phyloP scores from a whole-genome alignment of 169 alveolate species.

The Babesia sp. region DNA sequence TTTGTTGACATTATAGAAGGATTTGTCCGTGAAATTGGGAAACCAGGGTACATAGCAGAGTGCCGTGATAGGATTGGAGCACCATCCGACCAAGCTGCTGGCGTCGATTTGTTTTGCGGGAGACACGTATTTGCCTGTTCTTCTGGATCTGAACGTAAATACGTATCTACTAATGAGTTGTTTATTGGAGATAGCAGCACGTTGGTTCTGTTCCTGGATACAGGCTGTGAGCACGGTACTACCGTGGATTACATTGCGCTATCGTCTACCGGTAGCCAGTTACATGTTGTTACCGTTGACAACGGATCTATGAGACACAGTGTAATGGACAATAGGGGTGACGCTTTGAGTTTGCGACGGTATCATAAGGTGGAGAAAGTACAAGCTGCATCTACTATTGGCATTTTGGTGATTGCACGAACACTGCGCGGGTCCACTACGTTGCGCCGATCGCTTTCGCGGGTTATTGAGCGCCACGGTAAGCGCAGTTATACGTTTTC shows the following conservation, averaged over 20 bases:
- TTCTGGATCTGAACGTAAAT: background rate
- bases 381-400: conserved; percentile 51
- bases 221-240: background rate
- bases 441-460: conserved; percentile 36
- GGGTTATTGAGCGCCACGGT: conserved; percentile 48
- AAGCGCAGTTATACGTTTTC: conserved; percentile 59
- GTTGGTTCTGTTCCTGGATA: background rate
- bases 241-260: conserved; percentile 13
- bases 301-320: background rate
- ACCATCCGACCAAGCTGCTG: background rate
- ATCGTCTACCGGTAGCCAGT: conserved; percentile 18
- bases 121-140: background rate
- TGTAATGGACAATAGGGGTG: conserved; percentile 6
- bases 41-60: conserved; percentile 6
- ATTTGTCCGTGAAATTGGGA: background rate
- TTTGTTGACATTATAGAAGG: background rate
- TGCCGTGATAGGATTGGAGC: conserved; percentile 4
- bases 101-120: conserved; percentile 1
- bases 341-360: conserved; percentile 50
- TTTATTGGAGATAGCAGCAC: conserved; percentile 3
- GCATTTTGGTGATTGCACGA: conserved; percentile 62
- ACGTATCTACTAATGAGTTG: background rate
- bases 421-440: conserved; percentile 36
- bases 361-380: conserved; percentile 68
- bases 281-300: conserved; percentile 8